Evolutionary conservation across 306 rosid species (phyloP), one percentile per base, ranked within the genome.

Genomic region (Betula pendula): DNA sequence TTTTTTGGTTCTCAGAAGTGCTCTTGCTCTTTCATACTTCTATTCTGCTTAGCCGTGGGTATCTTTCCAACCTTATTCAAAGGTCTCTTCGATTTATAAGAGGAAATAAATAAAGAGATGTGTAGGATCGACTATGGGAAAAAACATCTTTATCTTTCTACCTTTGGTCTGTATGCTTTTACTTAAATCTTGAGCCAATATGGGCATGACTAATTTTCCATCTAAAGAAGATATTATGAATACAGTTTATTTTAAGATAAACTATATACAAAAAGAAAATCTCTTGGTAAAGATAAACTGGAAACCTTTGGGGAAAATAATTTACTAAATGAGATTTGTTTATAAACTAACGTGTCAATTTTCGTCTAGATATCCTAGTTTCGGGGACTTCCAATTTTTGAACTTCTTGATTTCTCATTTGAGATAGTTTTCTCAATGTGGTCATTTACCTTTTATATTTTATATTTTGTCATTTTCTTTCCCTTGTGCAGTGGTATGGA

Each of bases 401-500:
- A 33, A 35, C 74, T 79, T 74, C 49, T 24, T 1, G 29, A 73
- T 24, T 35, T 74, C 27, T 38, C 58, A n/a, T 65, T 45, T 51
- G 51, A 58, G 72, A 68, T 71, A 45, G n/a, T 53, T 71, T 74
- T 42, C 66, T 31, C 35, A 0, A 14, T 8, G 40, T 72, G 72
- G 43, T 53, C 38, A 69, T 48, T 24, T 31, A 24, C 17, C 51
- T 68, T 15, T 13, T 35, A 24, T 63, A 42, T 27, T 40, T 40
- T 60, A 4, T 66, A 48, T 68, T 44, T 10, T 19, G 22, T 58
- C 42, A 9, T 56, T 52, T 51, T 69, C 74, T 38, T 84, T 73
- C 52, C 50, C 73, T 45, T 40, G 47, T 84, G 69, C 87, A 96
- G 99, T 93, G 82, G 99, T 96, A 55, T 96, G 99, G 99, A 96